phyloP scores from a whole-genome alignment of 73 alveolate species.

The Uronychia setigera region DNA sequence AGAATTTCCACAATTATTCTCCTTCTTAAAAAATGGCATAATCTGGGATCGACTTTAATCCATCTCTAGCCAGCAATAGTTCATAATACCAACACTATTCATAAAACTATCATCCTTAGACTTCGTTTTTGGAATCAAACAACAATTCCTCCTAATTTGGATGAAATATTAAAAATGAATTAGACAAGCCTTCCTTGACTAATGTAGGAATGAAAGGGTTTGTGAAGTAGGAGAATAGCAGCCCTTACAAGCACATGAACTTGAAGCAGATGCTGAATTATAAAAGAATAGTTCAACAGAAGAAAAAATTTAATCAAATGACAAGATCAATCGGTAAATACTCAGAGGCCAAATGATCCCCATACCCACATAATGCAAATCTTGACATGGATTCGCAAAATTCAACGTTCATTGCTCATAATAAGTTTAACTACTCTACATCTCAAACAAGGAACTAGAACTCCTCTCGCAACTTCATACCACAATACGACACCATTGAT shows the following conservation, averaged over 20 bases:
- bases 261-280: background rate
- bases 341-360: background rate
- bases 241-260: background rate
- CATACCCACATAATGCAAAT: too few species aligned
- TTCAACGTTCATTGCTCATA: too few species aligned
- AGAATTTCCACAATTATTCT: too few species aligned
- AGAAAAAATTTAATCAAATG: background rate
- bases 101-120: background rate
- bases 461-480: too few species aligned
- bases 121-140: background rate
- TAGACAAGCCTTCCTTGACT: background rate
- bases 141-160: background rate
- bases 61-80: background rate
- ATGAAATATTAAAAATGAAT: background rate
- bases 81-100: background rate
- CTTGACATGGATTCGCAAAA: too few species aligned
- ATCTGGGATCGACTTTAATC: background rate
- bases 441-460: too few species aligned
- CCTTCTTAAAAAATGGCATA: background rate
- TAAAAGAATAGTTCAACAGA: background rate
- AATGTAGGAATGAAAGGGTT: background rate
- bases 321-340: background rate
- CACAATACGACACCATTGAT: too few species aligned
- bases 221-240: background rate
- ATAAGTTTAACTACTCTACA: too few species aligned